Evolutionary conservation across 495 filamentous ascomycete species (phyloP).

Genomic region (Aspergillus olivimuriae): DNA sequence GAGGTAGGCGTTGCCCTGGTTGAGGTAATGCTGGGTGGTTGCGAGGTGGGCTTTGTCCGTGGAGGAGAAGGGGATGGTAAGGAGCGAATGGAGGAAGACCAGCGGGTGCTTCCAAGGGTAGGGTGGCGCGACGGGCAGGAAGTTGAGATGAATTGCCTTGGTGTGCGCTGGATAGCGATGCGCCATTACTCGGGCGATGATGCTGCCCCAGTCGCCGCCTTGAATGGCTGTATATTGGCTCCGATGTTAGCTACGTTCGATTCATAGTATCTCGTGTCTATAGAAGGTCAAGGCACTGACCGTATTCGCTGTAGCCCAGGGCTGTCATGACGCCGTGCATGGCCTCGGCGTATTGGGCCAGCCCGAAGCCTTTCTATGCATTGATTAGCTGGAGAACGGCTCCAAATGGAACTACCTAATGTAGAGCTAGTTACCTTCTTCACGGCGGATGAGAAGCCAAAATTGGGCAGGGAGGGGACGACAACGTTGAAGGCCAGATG

Average conservation of each 20-base stretch:
- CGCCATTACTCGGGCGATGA: constrained; percentile 36
- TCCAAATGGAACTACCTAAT: not conserved
- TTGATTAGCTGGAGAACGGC: not conserved
- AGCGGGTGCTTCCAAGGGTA: constrained; percentile 29
- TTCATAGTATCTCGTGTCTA: too few species aligned
- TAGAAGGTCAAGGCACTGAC: constrained; percentile 9
- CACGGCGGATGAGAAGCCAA: constrained; percentile 57
- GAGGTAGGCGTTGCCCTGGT: constrained; percentile 37
- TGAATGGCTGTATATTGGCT: constrained; percentile 29
- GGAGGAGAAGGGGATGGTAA: constrained; percentile 31
- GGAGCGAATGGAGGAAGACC: constrained; percentile 24
- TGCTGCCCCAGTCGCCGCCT: constrained; percentile 46
- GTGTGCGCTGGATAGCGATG: constrained; percentile 32
- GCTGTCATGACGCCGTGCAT: constrained; percentile 37
- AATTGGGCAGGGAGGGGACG: constrained; percentile 64
- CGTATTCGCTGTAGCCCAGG: constrained; percentile 40
- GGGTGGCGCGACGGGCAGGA: constrained; percentile 28
- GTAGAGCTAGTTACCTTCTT: constrained; percentile 30
- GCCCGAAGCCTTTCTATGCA: constrained; percentile 30
- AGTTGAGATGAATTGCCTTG: constrained; percentile 41
- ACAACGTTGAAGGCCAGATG: constrained; percentile 61
- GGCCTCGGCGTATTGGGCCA: constrained; percentile 37
- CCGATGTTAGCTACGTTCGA: not conserved
- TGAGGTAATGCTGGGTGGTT: constrained; percentile 26
- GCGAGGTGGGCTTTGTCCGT: constrained; percentile 28